These are phyloP conservation scores for Eremochloa ophiuroides DNA, from an alignment of 176 grass and related monocot species.

Conservation along the genomic window DNA sequence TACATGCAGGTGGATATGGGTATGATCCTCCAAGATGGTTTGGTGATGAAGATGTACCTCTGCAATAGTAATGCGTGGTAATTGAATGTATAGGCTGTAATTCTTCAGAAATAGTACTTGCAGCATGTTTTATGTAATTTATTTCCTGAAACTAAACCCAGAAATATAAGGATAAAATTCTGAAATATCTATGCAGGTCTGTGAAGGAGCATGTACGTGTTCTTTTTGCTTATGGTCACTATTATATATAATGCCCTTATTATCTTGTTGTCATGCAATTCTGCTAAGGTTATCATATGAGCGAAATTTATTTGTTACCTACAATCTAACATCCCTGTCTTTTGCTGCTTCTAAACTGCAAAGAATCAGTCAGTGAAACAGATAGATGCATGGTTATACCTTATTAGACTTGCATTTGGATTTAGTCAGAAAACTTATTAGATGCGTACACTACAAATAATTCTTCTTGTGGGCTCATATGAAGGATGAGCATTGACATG, in stretches of 20 bases:
- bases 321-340: neutral
- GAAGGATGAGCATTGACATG: neutral
- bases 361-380: neutral
- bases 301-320: neutral
- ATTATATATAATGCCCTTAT: neutral
- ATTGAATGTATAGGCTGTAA: neutral
- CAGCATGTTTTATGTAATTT: conserved; percentile 3
- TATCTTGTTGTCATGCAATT: neutral
- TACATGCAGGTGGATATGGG: conserved; percentile 56
- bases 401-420: neutral
- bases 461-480: neutral
- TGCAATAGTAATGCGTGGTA: conserved; percentile 30
- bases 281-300: neutral
- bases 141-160: conserved; percentile 13
- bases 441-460: neutral
- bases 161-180: neutral
- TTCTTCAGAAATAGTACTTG: neutral
- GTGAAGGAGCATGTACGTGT: neutral
- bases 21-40: conserved; percentile 95
- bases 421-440: neutral
- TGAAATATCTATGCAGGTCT: neutral
- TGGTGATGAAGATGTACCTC: conserved; percentile 52
- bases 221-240: neutral
- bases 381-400: neutral
- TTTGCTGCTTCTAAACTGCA: neutral